A percentile compares a stretch with the other conserved stretches of the same genome.
phyloP scores from a whole-genome alignment of 495 filamentous ascomycete species.

The Wilcoxina mikolae region DNA sequence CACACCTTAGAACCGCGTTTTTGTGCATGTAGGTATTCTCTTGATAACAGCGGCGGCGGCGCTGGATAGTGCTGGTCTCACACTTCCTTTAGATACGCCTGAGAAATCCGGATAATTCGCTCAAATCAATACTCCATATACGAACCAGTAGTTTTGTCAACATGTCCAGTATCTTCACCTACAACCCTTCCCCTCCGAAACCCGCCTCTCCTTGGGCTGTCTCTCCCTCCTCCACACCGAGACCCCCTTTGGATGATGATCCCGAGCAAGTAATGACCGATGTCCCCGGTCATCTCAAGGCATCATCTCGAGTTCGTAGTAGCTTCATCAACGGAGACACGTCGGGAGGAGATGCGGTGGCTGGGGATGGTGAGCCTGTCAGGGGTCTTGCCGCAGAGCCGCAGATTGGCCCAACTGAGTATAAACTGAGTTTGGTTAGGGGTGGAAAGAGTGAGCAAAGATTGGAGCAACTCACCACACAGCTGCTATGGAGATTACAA shows the following conservation, averaged over 20 bases:
- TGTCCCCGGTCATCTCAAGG: constrained; percentile 31
- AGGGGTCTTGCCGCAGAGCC: constrained; percentile 62
- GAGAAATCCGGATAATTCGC: too few species aligned
- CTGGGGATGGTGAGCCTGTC: constrained; percentile 57
- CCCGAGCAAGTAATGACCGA: constrained; percentile 18
- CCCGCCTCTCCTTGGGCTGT: constrained; percentile 72
- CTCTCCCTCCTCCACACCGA: constrained; percentile 15
- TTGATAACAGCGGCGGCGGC: too few species aligned
- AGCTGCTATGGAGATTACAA: constrained; percentile 86
- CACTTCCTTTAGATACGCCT: too few species aligned
- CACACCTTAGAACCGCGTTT: too few species aligned
- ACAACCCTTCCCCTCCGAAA: constrained; percentile 70
- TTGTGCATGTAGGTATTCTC: too few species aligned
- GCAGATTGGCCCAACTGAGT: constrained; percentile 86
- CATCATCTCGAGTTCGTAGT: constrained; percentile 23
- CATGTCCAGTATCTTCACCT: constrained; percentile 96
- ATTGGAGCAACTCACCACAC: constrained; percentile 80
- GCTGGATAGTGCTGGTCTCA: too few species aligned
- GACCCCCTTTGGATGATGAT: constrained; percentile 1
- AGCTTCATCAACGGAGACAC: constrained; percentile 25
- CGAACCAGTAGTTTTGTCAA: too few species aligned
- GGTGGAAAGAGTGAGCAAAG: constrained; percentile 60
- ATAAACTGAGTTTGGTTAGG: constrained; percentile 89
- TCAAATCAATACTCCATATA: too few species aligned
- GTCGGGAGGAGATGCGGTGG: constrained; percentile 39